Conservation (phyloP, 768 basidiomycete species). For the Boletus vermiculosoides region DNA sequence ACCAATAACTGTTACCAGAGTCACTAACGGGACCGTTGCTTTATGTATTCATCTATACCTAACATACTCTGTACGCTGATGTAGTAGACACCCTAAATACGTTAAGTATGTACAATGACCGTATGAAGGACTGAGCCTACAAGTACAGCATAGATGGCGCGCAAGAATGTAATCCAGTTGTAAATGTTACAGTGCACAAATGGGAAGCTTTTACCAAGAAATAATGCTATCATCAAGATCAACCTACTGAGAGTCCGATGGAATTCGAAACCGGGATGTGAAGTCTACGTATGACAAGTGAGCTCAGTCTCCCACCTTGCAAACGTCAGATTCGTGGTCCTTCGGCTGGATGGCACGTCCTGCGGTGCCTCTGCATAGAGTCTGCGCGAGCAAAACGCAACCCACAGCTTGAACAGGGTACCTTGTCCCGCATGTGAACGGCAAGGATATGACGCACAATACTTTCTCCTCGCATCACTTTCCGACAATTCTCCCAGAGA, state of each 20-base stretch:
- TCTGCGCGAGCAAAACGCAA: constrained; percentile 25
- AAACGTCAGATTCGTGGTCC: not conserved
- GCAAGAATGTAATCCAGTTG: not conserved
- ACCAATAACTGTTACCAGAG: not conserved
- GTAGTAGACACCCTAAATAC: not conserved
- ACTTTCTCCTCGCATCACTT: constrained; percentile 26
- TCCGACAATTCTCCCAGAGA: constrained; percentile 18
- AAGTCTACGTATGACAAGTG: not conserved
- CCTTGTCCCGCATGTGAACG: constrained; percentile 24
- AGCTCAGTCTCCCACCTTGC: not conserved
- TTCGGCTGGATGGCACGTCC: constrained; percentile 3
- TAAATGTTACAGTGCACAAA: not conserved
- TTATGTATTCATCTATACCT: not conserved
- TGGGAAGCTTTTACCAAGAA: not conserved
- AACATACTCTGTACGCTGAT: not conserved
- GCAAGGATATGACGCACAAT: constrained; percentile 25
- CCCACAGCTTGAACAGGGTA: constrained; percentile 16
- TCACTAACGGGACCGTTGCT: not conserved
- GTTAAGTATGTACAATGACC: constrained; percentile 4
- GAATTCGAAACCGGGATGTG: not conserved
- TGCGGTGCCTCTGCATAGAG: constrained; percentile 26
- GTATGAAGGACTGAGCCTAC: not conserved
- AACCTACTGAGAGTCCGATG: not conserved
- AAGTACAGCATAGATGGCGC: no score
- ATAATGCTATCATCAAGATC: not conserved